Percentiles rank a stretch among this genome's conserved stretches.
These are phyloP conservation scores for Chytriomyces hyalinus DNA, from an alignment of 192 early-diverging fungal species.

Conservation along the genomic window DNA sequence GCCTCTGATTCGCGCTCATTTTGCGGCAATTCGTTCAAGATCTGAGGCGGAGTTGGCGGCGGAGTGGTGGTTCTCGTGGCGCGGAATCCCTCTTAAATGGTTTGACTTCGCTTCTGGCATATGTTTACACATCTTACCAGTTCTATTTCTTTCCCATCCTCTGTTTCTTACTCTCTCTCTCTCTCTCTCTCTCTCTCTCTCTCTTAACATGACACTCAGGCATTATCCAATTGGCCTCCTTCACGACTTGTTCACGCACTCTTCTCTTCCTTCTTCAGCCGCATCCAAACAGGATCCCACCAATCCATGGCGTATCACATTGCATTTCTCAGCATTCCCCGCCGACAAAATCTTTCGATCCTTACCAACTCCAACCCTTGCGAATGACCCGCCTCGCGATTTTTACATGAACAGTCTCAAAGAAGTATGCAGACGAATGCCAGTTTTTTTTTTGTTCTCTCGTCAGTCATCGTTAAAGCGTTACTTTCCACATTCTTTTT, in stretches of 20 bases:
- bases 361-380: slow-evolving; percentile 38
- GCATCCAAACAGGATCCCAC: background rate
- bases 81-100: slow-evolving; percentile 35
- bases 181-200: background rate
- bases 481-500: too few relatives aligned
- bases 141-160: background rate
- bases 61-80: slow-evolving; percentile 22
- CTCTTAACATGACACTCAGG: slow-evolving; percentile 44
- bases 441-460: slow-evolving; percentile 3
- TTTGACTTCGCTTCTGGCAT: background rate
- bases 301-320: slow-evolving; percentile 78
- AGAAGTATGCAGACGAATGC: slow-evolving; percentile 55
- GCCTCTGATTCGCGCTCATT: slow-evolving; percentile 7
- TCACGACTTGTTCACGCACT: slow-evolving; percentile 65
- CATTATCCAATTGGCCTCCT: slow-evolving; percentile 88
- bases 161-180: background rate
- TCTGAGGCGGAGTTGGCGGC: background rate
- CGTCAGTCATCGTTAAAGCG: too few relatives aligned
- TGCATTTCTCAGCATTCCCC: slow-evolving; percentile 81
- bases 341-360: slow-evolving; percentile 64
- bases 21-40: background rate
- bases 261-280: background rate
- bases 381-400: slow-evolving; percentile 65
- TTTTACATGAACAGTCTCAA: slow-evolving; percentile 90
- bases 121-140: background rate